phyloP scores from a whole-genome alignment of 768 basidiomycete genomes.

The Auriculariales sp. region DNA sequence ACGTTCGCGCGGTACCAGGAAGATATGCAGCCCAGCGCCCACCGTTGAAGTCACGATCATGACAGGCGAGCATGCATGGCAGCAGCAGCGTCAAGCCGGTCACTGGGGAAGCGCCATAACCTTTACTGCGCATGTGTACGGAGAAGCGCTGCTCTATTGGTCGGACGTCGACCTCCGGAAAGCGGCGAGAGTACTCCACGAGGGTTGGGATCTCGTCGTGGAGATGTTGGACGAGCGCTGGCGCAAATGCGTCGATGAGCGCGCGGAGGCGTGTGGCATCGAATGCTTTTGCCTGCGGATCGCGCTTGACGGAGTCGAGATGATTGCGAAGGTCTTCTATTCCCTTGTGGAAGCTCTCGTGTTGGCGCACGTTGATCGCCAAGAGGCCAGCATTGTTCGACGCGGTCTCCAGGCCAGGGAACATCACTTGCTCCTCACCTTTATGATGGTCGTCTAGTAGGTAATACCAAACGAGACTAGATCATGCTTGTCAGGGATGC shows the following conservation, averaged over 20 bases:
- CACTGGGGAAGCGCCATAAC: no score
- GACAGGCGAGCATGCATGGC: no score
- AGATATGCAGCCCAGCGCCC: no score
- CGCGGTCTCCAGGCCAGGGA: not conserved
- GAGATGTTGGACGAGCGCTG: not conserved
- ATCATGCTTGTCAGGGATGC: not conserved
- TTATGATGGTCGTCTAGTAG: not conserved
- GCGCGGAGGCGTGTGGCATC: not conserved
- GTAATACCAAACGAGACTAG: not conserved
- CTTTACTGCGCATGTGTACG: no score
- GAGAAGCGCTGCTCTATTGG: no score
- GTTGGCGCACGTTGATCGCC: not conserved
- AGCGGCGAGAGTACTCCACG: not conserved
- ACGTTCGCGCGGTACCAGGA: no score
- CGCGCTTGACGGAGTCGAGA: not conserved
- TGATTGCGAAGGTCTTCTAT: not conserved
- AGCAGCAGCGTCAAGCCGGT: no score
- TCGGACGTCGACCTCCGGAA: not conserved
- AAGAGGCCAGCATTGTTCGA: not conserved
- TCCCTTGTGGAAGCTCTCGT: not conserved
- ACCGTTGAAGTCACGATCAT: no score
- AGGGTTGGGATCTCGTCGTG: not conserved
- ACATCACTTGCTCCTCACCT: not conserved
- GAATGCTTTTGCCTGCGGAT: no score
- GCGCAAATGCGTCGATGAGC: not conserved